These are phyloP conservation scores for Phellopilus nigrolimitatus DNA, from an alignment of 1,284 basidiomycete genomes.

Conservation along the genomic window DNA sequence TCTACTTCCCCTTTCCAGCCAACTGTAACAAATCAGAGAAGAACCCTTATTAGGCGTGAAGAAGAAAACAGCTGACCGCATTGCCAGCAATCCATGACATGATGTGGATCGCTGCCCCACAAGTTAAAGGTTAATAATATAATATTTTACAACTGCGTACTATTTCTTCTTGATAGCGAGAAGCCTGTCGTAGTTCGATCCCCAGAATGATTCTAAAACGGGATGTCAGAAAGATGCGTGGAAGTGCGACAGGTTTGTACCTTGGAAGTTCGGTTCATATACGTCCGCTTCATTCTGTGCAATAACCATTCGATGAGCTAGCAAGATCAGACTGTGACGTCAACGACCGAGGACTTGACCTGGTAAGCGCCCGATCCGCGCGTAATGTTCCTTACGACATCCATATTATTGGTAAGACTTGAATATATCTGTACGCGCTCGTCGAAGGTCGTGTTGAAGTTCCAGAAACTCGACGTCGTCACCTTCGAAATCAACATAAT, in stretches of 20 bases:
- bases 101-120: slow-evolving; percentile 2
- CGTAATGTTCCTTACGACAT: slow-evolving; percentile 24
- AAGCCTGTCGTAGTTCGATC: slow-evolving; percentile 1
- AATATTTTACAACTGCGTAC: not conserved
- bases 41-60: not conserved
- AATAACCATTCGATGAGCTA: not conserved
- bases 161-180: slow-evolving; percentile 4
- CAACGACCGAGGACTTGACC: not conserved
- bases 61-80: not conserved
- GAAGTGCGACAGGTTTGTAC: slow-evolving; percentile 1
- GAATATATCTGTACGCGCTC: slow-evolving; percentile 22
- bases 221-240: not conserved
- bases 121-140: not conserved
- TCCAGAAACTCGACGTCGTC: slow-evolving; percentile 24
- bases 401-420: slow-evolving; percentile 21
- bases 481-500: slow-evolving; percentile 22
- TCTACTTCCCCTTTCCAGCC: not conserved
- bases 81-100: slow-evolving; percentile 10
- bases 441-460: slow-evolving; percentile 25
- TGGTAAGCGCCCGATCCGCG: slow-evolving; percentile 27
- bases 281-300: slow-evolving; percentile 10
- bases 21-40: not conserved
- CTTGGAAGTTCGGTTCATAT: not conserved
- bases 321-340: not conserved
- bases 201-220: not conserved